Evolutionary conservation across 225 moss, liverwort and hornwort genomes (phyloP), one percentile per base, ranked within the genome.

Genomic region (Physcomitrium patens): DNA sequence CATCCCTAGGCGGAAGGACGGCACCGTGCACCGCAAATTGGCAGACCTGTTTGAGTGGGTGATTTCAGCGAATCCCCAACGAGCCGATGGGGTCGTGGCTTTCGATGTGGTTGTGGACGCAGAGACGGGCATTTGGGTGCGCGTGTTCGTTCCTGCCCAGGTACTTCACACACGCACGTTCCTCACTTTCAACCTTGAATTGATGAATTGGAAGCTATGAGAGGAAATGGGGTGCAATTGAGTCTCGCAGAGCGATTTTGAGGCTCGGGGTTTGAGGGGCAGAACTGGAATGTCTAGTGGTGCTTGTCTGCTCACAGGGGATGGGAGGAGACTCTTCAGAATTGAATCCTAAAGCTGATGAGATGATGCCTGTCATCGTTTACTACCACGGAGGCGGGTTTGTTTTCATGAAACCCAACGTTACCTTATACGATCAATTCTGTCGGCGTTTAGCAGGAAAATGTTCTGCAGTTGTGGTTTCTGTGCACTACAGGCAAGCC

Each of bases 341-440:
- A 12, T 26, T 71, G 37, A 45, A 71, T 7, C 8, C 46, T 14
- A 58, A 45, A 47, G 28, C 22, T 63, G 18, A 18, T 5, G 28
- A 65, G 41, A 77, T 12, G 53, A 65, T 56, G 56, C 65, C 65
- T 55, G 74, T 46, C 28, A n/a, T 74, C 1, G 55, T 74, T 19
- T 93, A 89, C 76, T 90, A 75, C 68, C 90, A 90, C 45, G 92
- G 90, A 11, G 90, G 92, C 54, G 90, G 92, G 8, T 93, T 93
- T 41, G 86, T 84, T 28, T 72, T 83, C 50, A 28, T 85, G 58
- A 77, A 64, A 41, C 84, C 90, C 3, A 69, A 86, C 27, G 14
- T 82, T 42, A 10, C 51, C 23, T 16, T 78, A 15, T 83, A 80
- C 23, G 89, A 93, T 74, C 78, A n/a, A 31, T 79, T 82, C 9